phyloP scores from a whole-genome alignment of 768 basidiomycete species.

The Termitomyces sp. region DNA sequence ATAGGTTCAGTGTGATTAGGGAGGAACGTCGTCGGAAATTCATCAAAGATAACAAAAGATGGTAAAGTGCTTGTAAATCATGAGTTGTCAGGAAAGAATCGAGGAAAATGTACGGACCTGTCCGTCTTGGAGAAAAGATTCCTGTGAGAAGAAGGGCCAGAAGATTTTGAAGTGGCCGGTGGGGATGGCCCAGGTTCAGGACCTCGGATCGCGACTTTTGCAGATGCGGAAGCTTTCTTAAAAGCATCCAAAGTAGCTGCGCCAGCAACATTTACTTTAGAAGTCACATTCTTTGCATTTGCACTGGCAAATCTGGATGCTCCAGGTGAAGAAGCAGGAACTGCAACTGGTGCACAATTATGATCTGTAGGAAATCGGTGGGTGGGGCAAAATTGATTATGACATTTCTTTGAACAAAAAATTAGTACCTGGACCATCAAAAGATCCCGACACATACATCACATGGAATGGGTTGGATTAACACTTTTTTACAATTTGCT shows the following conservation, averaged over 20 bases:
- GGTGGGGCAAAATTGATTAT: slow-evolving; percentile 63
- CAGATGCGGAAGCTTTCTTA: slow-evolving; percentile 28
- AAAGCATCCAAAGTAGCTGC: slow-evolving; percentile 17
- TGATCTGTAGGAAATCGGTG: slow-evolving; percentile 81
- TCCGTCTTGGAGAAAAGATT: slow-evolving; percentile 46
- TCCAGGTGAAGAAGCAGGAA: slow-evolving; percentile 15
- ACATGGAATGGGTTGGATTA: slow-evolving; percentile 72
- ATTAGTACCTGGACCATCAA: background rate
- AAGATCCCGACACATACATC: slow-evolving; percentile 41
- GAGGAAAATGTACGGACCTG: slow-evolving; percentile 48
- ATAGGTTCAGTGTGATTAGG: slow-evolving; percentile 4
- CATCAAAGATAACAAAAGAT: slow-evolving; percentile 17
- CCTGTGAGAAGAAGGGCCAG: slow-evolving; percentile 9
- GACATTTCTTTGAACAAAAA: slow-evolving; percentile 50
- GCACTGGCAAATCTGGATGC: slow-evolving; percentile 18
- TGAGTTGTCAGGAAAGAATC: slow-evolving; percentile 48
- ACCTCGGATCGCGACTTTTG: slow-evolving; percentile 15
- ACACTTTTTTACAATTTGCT: slow-evolving; percentile 62
- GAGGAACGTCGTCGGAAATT: slow-evolving; percentile 4
- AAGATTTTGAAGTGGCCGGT: slow-evolving; percentile 14
- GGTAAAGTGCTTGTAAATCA: slow-evolving; percentile 50
- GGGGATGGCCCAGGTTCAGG: slow-evolving; percentile 12
- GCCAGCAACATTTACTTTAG: slow-evolving; percentile 30
- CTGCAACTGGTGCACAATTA: slow-evolving; percentile 32
- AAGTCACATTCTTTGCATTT: slow-evolving; percentile 33